A percentile compares a stretch with the other conserved stretches of the same genome.
phyloP scores from a whole-genome alignment of 208 protist genomes.

The Trypanosoma congolense region DNA sequence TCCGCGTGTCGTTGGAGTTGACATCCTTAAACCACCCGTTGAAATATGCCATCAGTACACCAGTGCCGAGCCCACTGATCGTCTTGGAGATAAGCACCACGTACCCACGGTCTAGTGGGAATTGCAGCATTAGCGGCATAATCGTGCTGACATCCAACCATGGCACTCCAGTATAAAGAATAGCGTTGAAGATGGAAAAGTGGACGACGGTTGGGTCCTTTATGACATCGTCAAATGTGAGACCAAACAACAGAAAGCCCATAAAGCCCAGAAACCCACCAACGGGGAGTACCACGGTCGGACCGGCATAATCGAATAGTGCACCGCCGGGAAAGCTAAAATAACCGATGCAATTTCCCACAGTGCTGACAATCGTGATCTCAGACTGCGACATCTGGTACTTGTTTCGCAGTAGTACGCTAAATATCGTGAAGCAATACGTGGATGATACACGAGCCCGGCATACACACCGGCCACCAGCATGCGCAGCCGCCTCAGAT shows the following conservation, averaged over 20 bases:
- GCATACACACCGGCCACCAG: slow-evolving; percentile 1
- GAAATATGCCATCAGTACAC: slow-evolving; percentile 3
- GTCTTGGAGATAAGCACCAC: slow-evolving; percentile 6
- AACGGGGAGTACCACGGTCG: slow-evolving; percentile 1
- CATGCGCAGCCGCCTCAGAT: not conserved
- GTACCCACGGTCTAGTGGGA: slow-evolving; percentile 48
- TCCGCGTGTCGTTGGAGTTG: not conserved
- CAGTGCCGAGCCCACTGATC: slow-evolving; percentile 16
- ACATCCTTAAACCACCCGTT: slow-evolving; percentile 5
- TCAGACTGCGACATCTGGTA: slow-evolving; percentile 12
- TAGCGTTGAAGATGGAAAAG: slow-evolving; percentile 36
- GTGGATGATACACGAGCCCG: slow-evolving; percentile 5
- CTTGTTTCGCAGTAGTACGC: not conserved
- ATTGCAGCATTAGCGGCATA: slow-evolving; percentile 32
- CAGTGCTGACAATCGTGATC: slow-evolving; percentile 16
- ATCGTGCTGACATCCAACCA: slow-evolving; percentile 33
- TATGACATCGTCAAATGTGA: slow-evolving; percentile 36
- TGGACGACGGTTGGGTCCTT: slow-evolving; percentile 13
- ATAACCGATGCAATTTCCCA: slow-evolving; percentile 7
- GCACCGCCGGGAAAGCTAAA: slow-evolving; percentile 3
- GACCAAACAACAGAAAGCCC: slow-evolving; percentile 30
- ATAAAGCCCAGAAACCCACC: slow-evolving; percentile 5
- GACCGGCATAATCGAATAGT: slow-evolving; percentile 12
- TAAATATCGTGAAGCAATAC: slow-evolving; percentile 10
- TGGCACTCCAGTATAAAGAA: slow-evolving; percentile 41